These are phyloP conservation scores for Salix koriyanagi DNA, from an alignment of 345 rosid species.

Conservation along the genomic window DNA sequence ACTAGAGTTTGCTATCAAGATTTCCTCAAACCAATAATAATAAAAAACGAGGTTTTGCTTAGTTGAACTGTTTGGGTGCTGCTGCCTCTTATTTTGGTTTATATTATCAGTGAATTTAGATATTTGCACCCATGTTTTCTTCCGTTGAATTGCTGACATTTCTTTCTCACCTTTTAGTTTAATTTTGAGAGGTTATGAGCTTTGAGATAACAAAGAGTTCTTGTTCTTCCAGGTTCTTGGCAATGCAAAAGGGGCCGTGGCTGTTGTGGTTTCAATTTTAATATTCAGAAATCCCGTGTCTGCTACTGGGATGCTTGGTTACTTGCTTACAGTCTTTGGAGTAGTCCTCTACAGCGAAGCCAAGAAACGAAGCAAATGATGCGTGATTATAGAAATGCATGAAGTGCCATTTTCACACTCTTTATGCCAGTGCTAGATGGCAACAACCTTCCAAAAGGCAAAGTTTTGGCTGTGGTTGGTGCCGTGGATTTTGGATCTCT, in stretches of 20 bases:
- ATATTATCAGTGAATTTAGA: neutral
- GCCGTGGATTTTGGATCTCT: conserved; percentile 24
- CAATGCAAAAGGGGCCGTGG: conserved; percentile 98
- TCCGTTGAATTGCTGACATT: neutral
- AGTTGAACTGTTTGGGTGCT: neutral
- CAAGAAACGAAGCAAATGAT: conserved; percentile 87
- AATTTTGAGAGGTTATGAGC: neutral
- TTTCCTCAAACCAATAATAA: neutral
- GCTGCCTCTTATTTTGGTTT: neutral
- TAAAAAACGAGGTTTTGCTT: neutral
- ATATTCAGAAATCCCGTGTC: conserved; percentile 95
- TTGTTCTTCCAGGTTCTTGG: conserved; percentile 73
- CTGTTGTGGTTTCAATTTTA: conserved; percentile 91
- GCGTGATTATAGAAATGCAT: neutral
- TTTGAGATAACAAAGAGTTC: neutral
- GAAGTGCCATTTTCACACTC: conserved; percentile 6
- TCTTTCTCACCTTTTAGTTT: neutral
- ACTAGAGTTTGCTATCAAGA: no score
- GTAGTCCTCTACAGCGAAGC: conserved; percentile 96
- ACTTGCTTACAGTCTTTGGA: conserved; percentile 82
- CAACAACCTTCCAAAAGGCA: conserved; percentile 15
- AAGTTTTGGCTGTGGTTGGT: conserved; percentile 17
- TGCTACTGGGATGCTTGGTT: conserved; percentile 98
- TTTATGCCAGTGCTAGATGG: conserved; percentile 21
- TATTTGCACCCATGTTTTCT: neutral